Percentiles rank a stretch among this genome's conserved stretches.
Conservation (phyloP, 441 rosid species). For the Daphne laureola region DNA sequence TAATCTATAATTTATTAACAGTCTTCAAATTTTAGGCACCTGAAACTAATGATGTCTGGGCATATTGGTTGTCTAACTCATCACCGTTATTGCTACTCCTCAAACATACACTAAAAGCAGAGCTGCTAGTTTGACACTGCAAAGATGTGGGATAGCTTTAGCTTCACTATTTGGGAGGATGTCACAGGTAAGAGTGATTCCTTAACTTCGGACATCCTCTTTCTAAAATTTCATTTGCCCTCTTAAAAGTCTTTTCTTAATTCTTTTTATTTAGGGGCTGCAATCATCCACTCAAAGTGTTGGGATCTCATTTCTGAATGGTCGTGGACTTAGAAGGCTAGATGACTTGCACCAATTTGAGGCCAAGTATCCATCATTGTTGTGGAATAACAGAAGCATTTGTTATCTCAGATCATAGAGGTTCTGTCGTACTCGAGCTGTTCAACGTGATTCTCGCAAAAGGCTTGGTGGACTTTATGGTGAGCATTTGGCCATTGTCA, state of each 20-base stretch:
- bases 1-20: conserved; percentile 9
- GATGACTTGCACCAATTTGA: conserved; percentile 66
- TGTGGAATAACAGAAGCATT: conserved; percentile 38
- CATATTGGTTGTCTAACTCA: conserved; percentile 69
- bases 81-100: conserved; percentile 50
- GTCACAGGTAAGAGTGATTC: conserved; percentile 38
- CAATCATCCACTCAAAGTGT: conserved; percentile 59
- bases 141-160: conserved; percentile 42
- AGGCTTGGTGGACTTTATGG: conserved; percentile 46
- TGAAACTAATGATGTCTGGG: conserved; percentile 48
- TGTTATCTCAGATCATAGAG: conserved; percentile 70
- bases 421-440: conserved; percentile 74
- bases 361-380: conserved; percentile 70
- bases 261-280: conserved; percentile 32
- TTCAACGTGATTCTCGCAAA: conserved; percentile 80
- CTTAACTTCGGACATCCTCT: background rate
- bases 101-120: conserved; percentile 55
- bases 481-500: conserved; percentile 59
- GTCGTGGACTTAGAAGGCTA: conserved; percentile 48
- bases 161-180: conserved; percentile 69
- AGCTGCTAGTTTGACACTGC: conserved; percentile 38
- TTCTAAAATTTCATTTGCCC: conserved; percentile 1
- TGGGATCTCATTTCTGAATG: conserved; percentile 53
- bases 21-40: conserved; percentile 32
- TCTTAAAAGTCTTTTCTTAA: conserved; percentile 8